These are phyloP conservation scores for Rhizophagus prolifer DNA, from an alignment of 192 early-diverging fungal genomes.

Conservation along the genomic window DNA sequence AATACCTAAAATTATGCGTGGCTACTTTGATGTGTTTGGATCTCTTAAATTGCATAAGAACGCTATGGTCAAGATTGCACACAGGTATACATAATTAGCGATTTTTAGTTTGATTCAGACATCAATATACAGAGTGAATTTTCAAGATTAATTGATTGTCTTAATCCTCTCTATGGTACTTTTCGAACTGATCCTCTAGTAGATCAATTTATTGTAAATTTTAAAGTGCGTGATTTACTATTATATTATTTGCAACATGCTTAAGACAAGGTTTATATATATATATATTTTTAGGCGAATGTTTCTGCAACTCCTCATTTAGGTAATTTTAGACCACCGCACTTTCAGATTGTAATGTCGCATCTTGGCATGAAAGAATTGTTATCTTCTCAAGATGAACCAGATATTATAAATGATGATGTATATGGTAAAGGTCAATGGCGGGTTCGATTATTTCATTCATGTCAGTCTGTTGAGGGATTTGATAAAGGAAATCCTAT, in stretches of 20 bases:
- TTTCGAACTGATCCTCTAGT: not conserved
- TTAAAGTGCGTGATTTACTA: not conserved
- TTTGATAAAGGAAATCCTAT: slow-evolving; percentile 28
- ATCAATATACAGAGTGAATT: slow-evolving; percentile 32
- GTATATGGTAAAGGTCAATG: slow-evolving; percentile 36
- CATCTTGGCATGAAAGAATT: slow-evolving; percentile 52
- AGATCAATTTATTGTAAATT: slow-evolving; percentile 1
- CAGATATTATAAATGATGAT: not conserved
- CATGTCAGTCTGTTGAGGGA: slow-evolving; percentile 44
- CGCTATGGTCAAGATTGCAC: not conserved
- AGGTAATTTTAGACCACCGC: slow-evolving; percentile 61
- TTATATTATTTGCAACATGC: not conserved
- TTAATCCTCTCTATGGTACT: slow-evolving; percentile 19
- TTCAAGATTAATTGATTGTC: slow-evolving; percentile 16
- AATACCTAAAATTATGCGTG: slow-evolving; percentile 27
- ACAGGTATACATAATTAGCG: slow-evolving; percentile 14
- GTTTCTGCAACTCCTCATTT: slow-evolving; percentile 49
- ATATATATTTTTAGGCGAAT: not conserved
- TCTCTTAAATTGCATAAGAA: slow-evolving; percentile 12
- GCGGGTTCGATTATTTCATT: slow-evolving; percentile 56
- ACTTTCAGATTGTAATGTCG: slow-evolving; percentile 61
- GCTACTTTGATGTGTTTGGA: slow-evolving; percentile 36
- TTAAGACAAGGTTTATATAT: no score
- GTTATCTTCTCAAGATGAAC: slow-evolving; percentile 23
- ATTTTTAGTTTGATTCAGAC: slow-evolving; percentile 33